A percentile compares a stretch with the other conserved stretches of the same genome.
Conservation (phyloP, 306 rosid genomes). For the Macrotyloma uniflorum region DNA sequence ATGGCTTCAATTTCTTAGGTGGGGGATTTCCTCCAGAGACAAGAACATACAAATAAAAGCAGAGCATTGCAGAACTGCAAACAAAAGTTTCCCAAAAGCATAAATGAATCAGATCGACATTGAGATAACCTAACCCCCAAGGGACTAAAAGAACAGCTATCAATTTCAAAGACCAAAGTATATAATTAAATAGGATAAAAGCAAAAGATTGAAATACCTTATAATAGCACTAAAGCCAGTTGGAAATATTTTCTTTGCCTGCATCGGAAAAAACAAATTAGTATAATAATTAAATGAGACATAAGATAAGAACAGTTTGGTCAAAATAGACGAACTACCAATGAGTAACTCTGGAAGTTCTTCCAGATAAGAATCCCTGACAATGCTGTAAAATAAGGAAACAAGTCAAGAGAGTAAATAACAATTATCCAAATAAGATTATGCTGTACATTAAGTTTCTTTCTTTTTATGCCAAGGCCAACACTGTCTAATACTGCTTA, state of each 20-base stretch:
- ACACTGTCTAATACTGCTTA: background rate
- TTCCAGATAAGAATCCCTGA: slow-evolving; percentile 78
- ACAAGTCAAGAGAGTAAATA: slow-evolving; percentile 26
- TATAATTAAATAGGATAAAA: slow-evolving; percentile 25
- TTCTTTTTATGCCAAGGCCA: background rate
- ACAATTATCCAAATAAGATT: slow-evolving; percentile 16
- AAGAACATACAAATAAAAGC: slow-evolving; percentile 82
- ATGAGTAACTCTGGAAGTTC: slow-evolving; percentile 67
- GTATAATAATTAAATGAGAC: slow-evolving; percentile 10
- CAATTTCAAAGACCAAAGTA: slow-evolving; percentile 24
- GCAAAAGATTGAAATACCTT: slow-evolving; percentile 51
- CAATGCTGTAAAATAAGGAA: slow-evolving; percentile 55
- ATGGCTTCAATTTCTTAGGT: slow-evolving; percentile 80
- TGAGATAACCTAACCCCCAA: background rate
- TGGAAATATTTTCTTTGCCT: slow-evolving; percentile 85
- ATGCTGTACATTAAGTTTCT: slow-evolving; percentile 5
- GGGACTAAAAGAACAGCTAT: slow-evolving; percentile 5
- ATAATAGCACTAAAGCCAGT: slow-evolving; percentile 62
- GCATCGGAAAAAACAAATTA: slow-evolving; percentile 37
- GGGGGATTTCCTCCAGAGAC: slow-evolving; percentile 92
- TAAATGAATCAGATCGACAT: slow-evolving; percentile 29
- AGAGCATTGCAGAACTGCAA: slow-evolving; percentile 87
- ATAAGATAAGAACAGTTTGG: background rate
- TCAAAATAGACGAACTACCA: slow-evolving; percentile 51
- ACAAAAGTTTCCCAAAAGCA: slow-evolving; percentile 7